Evolutionary conservation across 2,329 filamentous ascomycete species (phyloP), one percentile per base, ranked within the genome.

Genomic region (Xylaria sp.): DNA sequence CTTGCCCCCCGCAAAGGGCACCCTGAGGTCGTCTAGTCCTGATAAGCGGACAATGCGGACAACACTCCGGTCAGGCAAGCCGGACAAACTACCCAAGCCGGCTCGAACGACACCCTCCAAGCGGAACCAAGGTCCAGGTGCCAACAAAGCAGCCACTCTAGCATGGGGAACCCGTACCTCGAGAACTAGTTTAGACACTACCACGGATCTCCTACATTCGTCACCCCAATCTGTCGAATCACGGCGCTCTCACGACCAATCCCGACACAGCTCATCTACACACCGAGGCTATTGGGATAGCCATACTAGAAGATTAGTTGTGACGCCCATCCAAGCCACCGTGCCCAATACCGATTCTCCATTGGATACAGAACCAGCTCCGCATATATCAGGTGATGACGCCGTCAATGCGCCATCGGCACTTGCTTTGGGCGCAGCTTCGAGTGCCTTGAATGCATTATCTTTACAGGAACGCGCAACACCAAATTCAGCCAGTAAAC

Each of bases 11-110:
- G 66, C 66, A 58, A 83, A 80, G 62, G 80, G 75, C 70, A 74
- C 78, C 9, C 77, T 81, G 15, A 81, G 85, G 59, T 83, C 85
- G n/a, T 79, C 83, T 17, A 89, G 86, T 66, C 87, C 87, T 2
- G 87, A 89, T 54, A 89, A 85, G 71, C 85, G 88, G 66, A 86
- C 82, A 0, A 87, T 90, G 85, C 82, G 87, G 61, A 89, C 87
- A 11, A 90, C 88, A 0, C 74, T 90, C 10, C 84, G 88, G 53
- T 81, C 85, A 7, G 80, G 79, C 5, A 85, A 82, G 69, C 72
- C 78, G 22, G 82, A 88, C 11, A 84, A 81, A 71, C 66, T 78
- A 5, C 64, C 73, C 2, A 84, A 80, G 65, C 63, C 78, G 13
- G 73, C 75, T 9, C 81, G 82, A 27, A 81, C 81, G 56, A 75